phyloP scores from a whole-genome alignment of 1,284 basidiomycete genomes.

The Ceratobasidium sp. region DNA sequence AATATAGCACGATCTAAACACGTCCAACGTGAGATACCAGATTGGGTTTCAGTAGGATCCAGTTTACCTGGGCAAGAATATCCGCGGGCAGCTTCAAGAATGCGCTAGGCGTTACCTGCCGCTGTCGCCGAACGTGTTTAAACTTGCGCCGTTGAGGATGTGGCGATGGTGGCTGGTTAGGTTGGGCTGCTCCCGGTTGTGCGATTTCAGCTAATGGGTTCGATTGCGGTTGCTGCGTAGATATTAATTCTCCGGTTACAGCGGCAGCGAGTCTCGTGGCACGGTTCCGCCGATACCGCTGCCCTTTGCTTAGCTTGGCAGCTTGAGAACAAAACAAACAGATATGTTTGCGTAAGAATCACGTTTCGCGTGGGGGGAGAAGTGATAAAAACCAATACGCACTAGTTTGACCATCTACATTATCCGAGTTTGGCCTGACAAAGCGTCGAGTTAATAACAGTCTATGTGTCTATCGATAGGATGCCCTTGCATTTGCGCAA shows the following conservation, averaged over 20 bases:
- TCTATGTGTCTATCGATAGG: too few species aligned
- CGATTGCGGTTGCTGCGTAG: not conserved
- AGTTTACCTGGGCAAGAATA: not conserved
- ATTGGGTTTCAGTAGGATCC: not conserved
- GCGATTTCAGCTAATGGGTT: not conserved
- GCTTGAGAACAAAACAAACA: slow-evolving; percentile 13
- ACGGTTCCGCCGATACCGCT: not conserved
- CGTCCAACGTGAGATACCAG: not conserved
- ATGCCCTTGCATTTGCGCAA: too few species aligned
- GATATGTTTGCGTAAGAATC: slow-evolving; percentile 44
- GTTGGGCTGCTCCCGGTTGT: not conserved
- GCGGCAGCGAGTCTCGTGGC: not conserved
- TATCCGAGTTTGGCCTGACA: too few species aligned
- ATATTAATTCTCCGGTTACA: not conserved
- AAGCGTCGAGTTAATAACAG: too few species aligned
- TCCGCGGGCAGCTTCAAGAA: not conserved
- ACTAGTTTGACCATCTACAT: too few species aligned
- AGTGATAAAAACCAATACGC: too few species aligned
- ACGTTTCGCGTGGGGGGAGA: too few species aligned
- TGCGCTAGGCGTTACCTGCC: not conserved
- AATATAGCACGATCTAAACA: slow-evolving; percentile 7
- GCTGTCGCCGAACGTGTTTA: not conserved
- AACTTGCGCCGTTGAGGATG: not conserved
- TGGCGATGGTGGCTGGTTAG: not conserved
- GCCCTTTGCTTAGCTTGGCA: not conserved